These are phyloP conservation scores for Eimeria tenella DNA, from an alignment of 169 alveolate species.

Conservation along the genomic window DNA sequence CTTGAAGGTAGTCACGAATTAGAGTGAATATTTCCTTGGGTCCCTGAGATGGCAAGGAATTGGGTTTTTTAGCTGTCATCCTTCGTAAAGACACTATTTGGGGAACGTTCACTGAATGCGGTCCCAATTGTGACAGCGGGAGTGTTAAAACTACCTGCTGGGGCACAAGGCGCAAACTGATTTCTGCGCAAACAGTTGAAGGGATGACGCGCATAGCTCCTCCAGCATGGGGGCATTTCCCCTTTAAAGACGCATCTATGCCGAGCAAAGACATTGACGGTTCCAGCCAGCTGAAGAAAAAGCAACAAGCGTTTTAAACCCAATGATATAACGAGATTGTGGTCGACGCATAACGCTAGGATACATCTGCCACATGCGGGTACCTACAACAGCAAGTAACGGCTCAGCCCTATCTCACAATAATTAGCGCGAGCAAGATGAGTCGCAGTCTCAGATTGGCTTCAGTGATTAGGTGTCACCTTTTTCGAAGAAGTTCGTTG, in stretches of 20 bases:
- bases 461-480: slow-evolving; percentile 20
- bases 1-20: slow-evolving; percentile 21
- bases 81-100: background rate
- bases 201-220: slow-evolving; percentile 74
- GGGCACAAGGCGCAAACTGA: slow-evolving; percentile 77
- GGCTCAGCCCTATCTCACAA: background rate
- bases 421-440: background rate
- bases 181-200: slow-evolving; percentile 57
- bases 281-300: slow-evolving; percentile 63
- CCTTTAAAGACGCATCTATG: slow-evolving; percentile 54
- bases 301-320: background rate
- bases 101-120: background rate
- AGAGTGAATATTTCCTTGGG: slow-evolving; percentile 37
- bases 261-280: slow-evolving; percentile 71
- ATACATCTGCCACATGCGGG: background rate
- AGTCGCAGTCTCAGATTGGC: background rate
- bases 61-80: no score
- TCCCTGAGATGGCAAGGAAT: background rate
- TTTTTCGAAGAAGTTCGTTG: slow-evolving; percentile 31
- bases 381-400: background rate
- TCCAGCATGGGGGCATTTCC: slow-evolving; percentile 45
- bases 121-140: background rate
- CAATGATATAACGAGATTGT: no score
- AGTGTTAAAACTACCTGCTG: slow-evolving; percentile 44
- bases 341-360: no score